Percentiles rank a stretch among this genome's conserved stretches.
These are phyloP conservation scores for Solioccasus polychromus DNA, from an alignment of 768 basidiomycete species.

Conservation along the genomic window DNA sequence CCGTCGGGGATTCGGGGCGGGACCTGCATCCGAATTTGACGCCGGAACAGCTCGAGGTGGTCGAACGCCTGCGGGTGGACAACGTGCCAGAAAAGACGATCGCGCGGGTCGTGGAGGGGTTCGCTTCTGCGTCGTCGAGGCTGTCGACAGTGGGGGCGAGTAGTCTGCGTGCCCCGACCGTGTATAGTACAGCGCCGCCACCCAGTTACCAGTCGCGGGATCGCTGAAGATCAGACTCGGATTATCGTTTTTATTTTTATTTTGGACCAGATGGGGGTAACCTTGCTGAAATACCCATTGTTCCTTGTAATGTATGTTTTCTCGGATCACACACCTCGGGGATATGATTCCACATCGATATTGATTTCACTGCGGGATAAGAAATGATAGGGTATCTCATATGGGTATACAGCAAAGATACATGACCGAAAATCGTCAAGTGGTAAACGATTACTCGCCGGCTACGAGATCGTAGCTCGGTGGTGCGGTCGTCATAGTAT, in stretches of 20 bases:
- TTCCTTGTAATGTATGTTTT: too few species aligned
- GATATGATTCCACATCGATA: too few species aligned
- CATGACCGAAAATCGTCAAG: background rate
- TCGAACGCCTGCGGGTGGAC: constrained; percentile 9
- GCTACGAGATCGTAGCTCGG: constrained; percentile 11
- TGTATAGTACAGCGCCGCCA: constrained; percentile 7
- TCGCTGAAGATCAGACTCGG: background rate
- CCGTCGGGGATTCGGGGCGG: too few species aligned
- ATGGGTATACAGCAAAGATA: background rate
- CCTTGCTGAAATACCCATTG: too few species aligned
- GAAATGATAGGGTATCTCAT: background rate
- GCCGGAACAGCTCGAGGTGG: constrained; percentile 9
- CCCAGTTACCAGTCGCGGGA: constrained; percentile 20
- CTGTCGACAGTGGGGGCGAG: too few species aligned
- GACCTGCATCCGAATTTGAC: constrained; percentile 10
- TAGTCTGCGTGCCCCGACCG: too few species aligned
- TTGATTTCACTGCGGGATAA: too few species aligned
- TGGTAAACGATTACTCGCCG: background rate
- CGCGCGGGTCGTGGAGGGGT: constrained; percentile 12
- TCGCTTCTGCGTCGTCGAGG: background rate
- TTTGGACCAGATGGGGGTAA: too few species aligned
- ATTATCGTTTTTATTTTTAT: too few species aligned
- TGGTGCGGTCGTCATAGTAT: constrained; percentile 15
- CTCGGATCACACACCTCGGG: too few species aligned
- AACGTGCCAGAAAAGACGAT: constrained; percentile 16